phyloP scores from a whole-genome alignment of 2,329 filamentous ascomycete genomes.

The Chalara sp. region DNA sequence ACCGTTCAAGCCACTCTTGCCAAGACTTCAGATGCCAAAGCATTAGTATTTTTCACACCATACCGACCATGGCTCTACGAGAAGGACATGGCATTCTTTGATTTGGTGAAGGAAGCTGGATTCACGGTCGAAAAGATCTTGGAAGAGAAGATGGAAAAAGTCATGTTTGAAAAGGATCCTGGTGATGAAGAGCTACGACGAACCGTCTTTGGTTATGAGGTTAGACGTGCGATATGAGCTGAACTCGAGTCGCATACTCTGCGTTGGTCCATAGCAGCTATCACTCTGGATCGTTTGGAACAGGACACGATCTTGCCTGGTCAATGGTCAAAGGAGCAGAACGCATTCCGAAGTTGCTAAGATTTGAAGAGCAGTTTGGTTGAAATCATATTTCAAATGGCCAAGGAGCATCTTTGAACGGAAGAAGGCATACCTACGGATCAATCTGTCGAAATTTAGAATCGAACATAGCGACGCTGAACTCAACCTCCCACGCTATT shows the following conservation, averaged over 20 bases:
- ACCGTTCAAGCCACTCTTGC: conserved; percentile 64
- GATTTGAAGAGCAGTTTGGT: too few relatives aligned
- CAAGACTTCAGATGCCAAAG: conserved; percentile 32
- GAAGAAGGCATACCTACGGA: too few relatives aligned
- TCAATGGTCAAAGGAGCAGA: too few relatives aligned
- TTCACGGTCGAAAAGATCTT: conserved; percentile 74
- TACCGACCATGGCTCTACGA: conserved; percentile 87
- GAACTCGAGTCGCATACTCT: background rate
- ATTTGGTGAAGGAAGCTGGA: conserved; percentile 61
- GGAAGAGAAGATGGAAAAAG: conserved; percentile 75
- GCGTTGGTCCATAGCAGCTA: too few relatives aligned
- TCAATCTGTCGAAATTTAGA: too few relatives aligned
- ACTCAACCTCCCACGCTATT: too few relatives aligned
- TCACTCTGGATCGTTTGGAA: too few relatives aligned
- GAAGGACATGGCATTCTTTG: conserved; percentile 83
- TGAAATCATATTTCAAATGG: too few relatives aligned
- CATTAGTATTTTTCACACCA: conserved; percentile 88
- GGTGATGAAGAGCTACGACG: conserved; percentile 76
- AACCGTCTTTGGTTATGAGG: conserved; percentile 50
- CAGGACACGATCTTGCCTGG: too few relatives aligned
- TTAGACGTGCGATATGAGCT: conserved; percentile 20
- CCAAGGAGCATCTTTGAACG: too few relatives aligned
- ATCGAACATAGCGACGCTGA: too few relatives aligned
- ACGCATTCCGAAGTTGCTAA: too few relatives aligned
- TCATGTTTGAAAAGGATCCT: conserved; percentile 83